These are phyloP conservation scores for Ophiostoma perfectum DNA, from an alignment of 2,329 filamentous ascomycete species.

Conservation along the genomic window DNA sequence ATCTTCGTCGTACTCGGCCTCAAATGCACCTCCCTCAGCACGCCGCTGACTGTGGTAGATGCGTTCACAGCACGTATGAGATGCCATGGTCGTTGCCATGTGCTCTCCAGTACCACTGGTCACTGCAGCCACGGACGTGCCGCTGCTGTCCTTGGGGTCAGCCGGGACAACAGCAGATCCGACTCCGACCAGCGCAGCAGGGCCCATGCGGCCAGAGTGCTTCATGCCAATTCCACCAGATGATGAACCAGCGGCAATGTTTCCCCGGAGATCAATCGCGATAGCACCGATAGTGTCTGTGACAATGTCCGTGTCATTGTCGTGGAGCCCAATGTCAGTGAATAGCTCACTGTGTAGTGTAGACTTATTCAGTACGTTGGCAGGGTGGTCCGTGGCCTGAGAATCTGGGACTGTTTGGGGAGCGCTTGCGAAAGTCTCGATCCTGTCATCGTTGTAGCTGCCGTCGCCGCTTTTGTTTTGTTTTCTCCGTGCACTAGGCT, in stretches of 20 bases:
- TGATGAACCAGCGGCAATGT: constrained; percentile 90
- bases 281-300: constrained; percentile 96
- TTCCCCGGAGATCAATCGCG: constrained; percentile 77
- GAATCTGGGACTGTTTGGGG: neutral
- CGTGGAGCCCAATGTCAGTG: constrained; percentile 15
- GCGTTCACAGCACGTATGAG: constrained; percentile 77
- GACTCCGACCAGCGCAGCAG: constrained; percentile 86
- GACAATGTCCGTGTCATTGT: constrained; percentile 47
- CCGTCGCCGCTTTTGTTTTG: constrained; percentile 21
- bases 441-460: constrained; percentile 8
- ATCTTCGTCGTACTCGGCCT: constrained; percentile 70
- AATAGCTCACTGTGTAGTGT: neutral
- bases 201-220: constrained; percentile 82
- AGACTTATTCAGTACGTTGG: neutral
- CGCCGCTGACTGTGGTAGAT: constrained; percentile 67
- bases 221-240: constrained; percentile 99
- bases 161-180: constrained; percentile 84
- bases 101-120: constrained; percentile 96
- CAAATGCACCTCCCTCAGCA: constrained; percentile 54
- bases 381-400: neutral
- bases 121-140: constrained; percentile 70
- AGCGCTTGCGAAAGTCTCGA: neutral
- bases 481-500: neutral
- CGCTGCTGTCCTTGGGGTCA: constrained; percentile 63
- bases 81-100: constrained; percentile 93